Evolutionary conservation across 805 yeast genomes (phyloP).

Genomic region (Limtongia smithiae): DNA sequence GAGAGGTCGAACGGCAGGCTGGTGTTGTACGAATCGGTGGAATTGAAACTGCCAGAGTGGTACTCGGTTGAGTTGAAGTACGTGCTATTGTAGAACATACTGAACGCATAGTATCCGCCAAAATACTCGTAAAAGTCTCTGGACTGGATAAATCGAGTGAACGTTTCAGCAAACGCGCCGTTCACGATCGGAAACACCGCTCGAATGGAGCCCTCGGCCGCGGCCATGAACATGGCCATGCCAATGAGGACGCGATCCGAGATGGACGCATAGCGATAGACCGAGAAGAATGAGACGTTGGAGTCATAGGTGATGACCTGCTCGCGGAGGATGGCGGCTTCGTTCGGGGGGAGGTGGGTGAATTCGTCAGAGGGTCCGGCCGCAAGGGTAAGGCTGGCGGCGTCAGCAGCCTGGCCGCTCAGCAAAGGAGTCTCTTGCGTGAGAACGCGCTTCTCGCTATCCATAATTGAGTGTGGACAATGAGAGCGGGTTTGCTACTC

Average conservation of each 20-base stretch:
- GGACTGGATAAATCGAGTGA: constrained; percentile 35
- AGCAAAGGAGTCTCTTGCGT: constrained; percentile 11
- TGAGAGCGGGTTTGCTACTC: too few species aligned
- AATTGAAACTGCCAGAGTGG: constrained; percentile 1
- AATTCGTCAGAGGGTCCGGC: constrained; percentile 23
- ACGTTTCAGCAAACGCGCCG: constrained; percentile 40
- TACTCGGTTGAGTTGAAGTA: constrained; percentile 2
- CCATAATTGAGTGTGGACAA: too few species aligned
- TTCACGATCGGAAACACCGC: constrained; percentile 41
- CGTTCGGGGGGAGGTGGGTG: constrained; percentile 33
- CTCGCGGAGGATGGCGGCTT: constrained; percentile 36
- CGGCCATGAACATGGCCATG: constrained; percentile 20
- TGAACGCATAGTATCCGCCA: constrained; percentile 22
- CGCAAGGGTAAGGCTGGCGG: constrained; percentile 3
- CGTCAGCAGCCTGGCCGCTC: background rate
- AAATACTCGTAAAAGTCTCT: constrained; percentile 20
- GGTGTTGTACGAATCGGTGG: constrained; percentile 5
- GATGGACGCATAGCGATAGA: constrained; percentile 37
- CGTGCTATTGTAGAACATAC: constrained; percentile 11
- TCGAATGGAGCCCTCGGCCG: constrained; percentile 21
- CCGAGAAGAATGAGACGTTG: constrained; percentile 32
- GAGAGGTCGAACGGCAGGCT: constrained; percentile 10
- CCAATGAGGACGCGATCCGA: constrained; percentile 5
- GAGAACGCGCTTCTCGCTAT: too few species aligned
- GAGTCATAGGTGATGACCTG: constrained; percentile 34